phyloP scores from a whole-genome alignment of 495 filamentous ascomycete species.

The Schizothecium vesticola region DNA sequence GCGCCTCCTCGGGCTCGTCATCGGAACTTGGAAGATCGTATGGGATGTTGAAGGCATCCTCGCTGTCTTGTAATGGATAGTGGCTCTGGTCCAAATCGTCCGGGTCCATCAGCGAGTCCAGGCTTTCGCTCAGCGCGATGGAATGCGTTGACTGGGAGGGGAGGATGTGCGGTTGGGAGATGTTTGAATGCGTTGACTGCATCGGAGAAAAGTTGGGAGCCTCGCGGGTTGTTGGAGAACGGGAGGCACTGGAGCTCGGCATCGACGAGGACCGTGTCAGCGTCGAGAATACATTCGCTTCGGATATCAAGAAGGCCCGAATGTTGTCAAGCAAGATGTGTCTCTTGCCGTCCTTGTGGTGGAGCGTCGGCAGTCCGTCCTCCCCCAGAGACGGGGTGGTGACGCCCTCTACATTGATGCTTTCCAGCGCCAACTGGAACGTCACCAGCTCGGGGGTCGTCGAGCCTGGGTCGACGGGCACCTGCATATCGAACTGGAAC shows the following conservation, averaged over 20 bases:
- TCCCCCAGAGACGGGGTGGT: slow-evolving; percentile 33
- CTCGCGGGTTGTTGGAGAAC: slow-evolving; percentile 30
- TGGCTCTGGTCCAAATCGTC: slow-evolving; percentile 29
- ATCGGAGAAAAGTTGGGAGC: slow-evolving; percentile 13
- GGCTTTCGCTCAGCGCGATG: slow-evolving; percentile 14
- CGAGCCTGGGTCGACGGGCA: slow-evolving; percentile 56
- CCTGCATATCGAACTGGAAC: slow-evolving; percentile 55
- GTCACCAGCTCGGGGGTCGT: slow-evolving; percentile 50
- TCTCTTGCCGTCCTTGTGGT: slow-evolving; percentile 57
- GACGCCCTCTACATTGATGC: slow-evolving; percentile 62
- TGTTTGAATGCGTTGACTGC: neutral
- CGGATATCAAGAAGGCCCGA: slow-evolving; percentile 61
- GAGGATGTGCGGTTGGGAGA: neutral
- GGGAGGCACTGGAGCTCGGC: slow-evolving; percentile 54
- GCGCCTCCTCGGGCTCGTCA: slow-evolving; percentile 10
- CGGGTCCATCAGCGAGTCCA: slow-evolving; percentile 16
- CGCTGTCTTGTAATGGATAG: slow-evolving; percentile 37
- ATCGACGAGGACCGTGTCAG: slow-evolving; percentile 56
- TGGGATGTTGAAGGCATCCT: slow-evolving; percentile 46
- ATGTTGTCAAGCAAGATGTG: slow-evolving; percentile 59
- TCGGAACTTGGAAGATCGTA: slow-evolving; percentile 37
- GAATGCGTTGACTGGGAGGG: neutral
- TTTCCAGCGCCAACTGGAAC: slow-evolving; percentile 59
- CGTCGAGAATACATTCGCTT: slow-evolving; percentile 65
- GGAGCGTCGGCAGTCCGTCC: slow-evolving; percentile 26